Conservation (phyloP, 176 grass and related monocot genomes). For the Juncus effusus region DNA sequence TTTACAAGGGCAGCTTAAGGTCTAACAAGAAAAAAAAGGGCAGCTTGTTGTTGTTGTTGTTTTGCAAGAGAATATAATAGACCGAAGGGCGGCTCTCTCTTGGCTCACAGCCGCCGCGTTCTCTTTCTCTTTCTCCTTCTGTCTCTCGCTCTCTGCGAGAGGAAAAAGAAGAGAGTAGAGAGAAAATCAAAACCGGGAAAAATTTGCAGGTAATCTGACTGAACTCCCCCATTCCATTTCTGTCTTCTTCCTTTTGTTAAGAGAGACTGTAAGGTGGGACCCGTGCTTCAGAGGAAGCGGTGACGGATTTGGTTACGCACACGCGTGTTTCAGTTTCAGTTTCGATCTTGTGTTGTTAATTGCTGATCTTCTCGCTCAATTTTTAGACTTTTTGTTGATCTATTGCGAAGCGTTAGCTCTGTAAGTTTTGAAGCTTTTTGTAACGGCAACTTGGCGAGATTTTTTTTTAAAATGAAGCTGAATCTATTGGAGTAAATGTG, state of each 20-base stretch:
- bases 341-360: constrained; percentile 22
- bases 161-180: constrained; percentile 11
- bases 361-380: not conserved
- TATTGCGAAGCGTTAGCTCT: not conserved
- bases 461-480: no score
- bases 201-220: no score
- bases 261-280: not conserved
- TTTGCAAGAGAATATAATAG: no score
- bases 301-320: not conserved
- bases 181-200: not conserved
- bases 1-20: no score
- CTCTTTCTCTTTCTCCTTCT: constrained; percentile 14
- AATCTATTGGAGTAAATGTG: no score
- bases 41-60: no score
- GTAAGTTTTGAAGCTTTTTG: not conserved
- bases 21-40: no score
- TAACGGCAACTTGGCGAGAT: not conserved
- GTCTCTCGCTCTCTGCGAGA: not conserved
- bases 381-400: not conserved
- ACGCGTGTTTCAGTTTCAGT: not conserved
- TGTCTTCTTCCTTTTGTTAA: not conserved
- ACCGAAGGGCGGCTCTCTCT: not conserved
- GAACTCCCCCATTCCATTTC: constrained; percentile 2
- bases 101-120: constrained; percentile 19
- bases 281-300: not conserved